A percentile compares a stretch with the other conserved stretches of the same genome.
Evolutionary conservation across 169 alveolate species (phyloP).

Genomic region (Cystoisospora suis): DNA sequence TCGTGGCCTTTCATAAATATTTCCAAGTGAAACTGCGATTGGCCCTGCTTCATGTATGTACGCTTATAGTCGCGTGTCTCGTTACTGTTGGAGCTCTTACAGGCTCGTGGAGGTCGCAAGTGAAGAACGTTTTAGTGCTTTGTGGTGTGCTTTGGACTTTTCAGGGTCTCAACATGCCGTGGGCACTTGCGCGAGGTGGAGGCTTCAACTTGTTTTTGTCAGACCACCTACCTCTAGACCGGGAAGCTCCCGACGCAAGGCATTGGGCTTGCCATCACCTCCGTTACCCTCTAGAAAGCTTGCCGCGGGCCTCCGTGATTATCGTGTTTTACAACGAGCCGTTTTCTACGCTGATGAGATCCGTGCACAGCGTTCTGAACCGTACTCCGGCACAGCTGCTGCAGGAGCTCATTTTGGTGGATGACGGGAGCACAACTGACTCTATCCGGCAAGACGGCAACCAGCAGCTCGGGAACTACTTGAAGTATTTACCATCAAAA

Average conservation of each 20-base stretch:
- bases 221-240: constrained; percentile 74
- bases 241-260: constrained; percentile 69
- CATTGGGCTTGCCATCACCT: constrained; percentile 31
- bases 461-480: constrained; percentile 42
- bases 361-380: constrained; percentile 74
- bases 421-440: constrained; percentile 68
- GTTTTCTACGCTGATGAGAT: constrained; percentile 71
- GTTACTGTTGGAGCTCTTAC: too few relatives aligned
- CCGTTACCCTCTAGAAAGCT: constrained; percentile 50
- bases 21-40: too few relatives aligned
- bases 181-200: constrained; percentile 73
- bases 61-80: too few relatives aligned
- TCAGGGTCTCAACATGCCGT: constrained; percentile 63
- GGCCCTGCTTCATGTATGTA: too few relatives aligned
- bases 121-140: not conserved
- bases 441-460: not conserved
- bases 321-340: constrained; percentile 76
- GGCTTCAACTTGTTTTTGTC: constrained; percentile 70
- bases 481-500: constrained; percentile 61
- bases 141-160: not conserved
- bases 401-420: constrained; percentile 71
- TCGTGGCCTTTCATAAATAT: too few relatives aligned
- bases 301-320: constrained; percentile 72
- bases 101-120: too few relatives aligned
- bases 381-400: constrained; percentile 73